Conservation (phyloP, 2,329 filamentous ascomycete genomes). For the Colletotrichum acutatum region DNA sequence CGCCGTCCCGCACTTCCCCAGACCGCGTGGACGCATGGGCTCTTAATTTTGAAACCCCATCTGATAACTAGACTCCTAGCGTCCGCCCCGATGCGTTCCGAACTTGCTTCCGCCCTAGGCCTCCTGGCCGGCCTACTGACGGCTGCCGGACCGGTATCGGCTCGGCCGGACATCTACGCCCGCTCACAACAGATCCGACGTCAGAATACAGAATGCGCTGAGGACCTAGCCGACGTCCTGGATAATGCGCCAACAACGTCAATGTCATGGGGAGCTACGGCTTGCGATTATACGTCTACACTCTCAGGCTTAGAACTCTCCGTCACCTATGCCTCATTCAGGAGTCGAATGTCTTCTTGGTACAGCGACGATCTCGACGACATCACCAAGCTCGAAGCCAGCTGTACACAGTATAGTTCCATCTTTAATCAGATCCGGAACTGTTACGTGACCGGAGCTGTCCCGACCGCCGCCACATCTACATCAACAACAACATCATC, state of each 20-base stretch:
- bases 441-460: constrained; percentile 24
- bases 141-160: not conserved
- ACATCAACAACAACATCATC: constrained; percentile 4
- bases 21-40: not conserved
- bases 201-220: constrained; percentile 15
- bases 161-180: constrained; percentile 19
- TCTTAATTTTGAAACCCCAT: not conserved
- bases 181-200: constrained; percentile 20
- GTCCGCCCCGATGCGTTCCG: constrained; percentile 13
- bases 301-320: constrained; percentile 28
- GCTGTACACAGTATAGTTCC: constrained; percentile 25
- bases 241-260: constrained; percentile 24
- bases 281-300: constrained; percentile 30
- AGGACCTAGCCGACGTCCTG: constrained; percentile 26
- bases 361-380: constrained; percentile 28
- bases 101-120: constrained; percentile 13
- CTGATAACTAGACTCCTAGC: not conserved
- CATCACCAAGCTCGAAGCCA: constrained; percentile 24
- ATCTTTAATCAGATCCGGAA: constrained; percentile 18
- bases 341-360: constrained; percentile 30
- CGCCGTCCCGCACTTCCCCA: not conserved
- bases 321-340: constrained; percentile 13
- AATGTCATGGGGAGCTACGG: constrained; percentile 19
- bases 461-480: not conserved
- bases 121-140: constrained; percentile 13